A percentile compares a stretch with the other conserved stretches of the same genome.
Evolutionary conservation across 495 filamentous ascomycete genomes (phyloP).

Genomic region (Aspergillus nanangensis): DNA sequence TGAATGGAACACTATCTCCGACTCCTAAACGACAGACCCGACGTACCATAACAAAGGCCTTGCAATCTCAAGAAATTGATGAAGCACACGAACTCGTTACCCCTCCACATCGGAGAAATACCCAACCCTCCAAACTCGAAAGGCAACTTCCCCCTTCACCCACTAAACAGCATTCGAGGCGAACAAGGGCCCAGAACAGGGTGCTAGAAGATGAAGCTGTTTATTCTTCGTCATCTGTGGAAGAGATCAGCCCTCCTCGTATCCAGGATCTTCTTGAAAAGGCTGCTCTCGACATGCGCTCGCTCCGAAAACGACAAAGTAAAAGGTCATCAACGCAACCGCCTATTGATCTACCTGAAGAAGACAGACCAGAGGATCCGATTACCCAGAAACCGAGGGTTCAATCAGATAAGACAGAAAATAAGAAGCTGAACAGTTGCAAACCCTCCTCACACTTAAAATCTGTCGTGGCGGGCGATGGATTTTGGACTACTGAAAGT

Average conservation of each 20-base stretch:
- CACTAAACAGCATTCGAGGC: background rate
- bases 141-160: background rate
- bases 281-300: constrained; percentile 1
- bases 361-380: background rate
- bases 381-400: background rate
- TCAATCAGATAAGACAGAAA: background rate
- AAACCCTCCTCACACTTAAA: constrained; percentile 18
- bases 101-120: no score
- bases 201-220: background rate
- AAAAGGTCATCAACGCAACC: background rate
- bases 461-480: constrained; percentile 22
- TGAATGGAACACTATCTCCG: background rate
- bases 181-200: background rate
- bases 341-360: background rate
- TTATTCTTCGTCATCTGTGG: background rate
- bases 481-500: constrained; percentile 32
- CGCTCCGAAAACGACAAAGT: background rate
- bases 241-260: background rate
- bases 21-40: constrained; percentile 4
- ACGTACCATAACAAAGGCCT: constrained; percentile 2
- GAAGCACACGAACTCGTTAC: constrained; percentile 6
- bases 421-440: background rate
- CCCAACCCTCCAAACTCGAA: background rate
- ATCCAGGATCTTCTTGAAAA: constrained; percentile 1
- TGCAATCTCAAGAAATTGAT: constrained; percentile 8